Evolutionary conservation across 805 yeast species (phyloP).

Genomic region (Nakazawaea holstii): DNA sequence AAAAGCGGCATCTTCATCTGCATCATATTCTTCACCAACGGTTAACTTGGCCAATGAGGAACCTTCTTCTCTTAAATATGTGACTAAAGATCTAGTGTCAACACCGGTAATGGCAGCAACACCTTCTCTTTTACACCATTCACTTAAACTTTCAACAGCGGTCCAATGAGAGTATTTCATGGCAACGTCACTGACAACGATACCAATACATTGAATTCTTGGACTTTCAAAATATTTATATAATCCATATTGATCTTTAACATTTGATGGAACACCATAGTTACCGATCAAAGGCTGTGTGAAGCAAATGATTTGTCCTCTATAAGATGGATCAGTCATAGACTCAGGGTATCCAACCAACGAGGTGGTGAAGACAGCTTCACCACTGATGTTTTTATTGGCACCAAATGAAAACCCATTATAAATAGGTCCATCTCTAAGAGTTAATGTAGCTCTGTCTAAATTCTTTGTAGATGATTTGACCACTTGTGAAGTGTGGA

Average conservation of each 20-base stretch:
- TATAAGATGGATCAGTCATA: constrained; percentile 97
- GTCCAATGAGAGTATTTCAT: constrained; percentile 99
- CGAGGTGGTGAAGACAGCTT: constrained; percentile 96
- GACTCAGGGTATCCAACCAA: constrained; percentile 98
- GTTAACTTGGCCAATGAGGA: constrained; percentile 88
- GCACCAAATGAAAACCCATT: constrained; percentile 96
- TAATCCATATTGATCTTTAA: constrained; percentile 77
- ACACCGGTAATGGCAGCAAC: constrained; percentile 96
- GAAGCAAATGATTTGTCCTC: constrained; percentile 93
- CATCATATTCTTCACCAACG: constrained; percentile 87
- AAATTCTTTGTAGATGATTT: constrained; percentile 29
- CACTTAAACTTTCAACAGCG: constrained; percentile 90
- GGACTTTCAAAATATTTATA: constrained; percentile 91
- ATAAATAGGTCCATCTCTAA: constrained; percentile 90
- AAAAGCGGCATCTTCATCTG: constrained; percentile 86
- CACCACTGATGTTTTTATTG: constrained; percentile 87
- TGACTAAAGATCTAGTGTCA: constrained; percentile 92
- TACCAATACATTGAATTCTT: constrained; percentile 88
- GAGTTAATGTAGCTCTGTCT: constrained; percentile 84
- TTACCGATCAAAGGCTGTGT: constrained; percentile 98
- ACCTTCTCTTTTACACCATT: constrained; percentile 96
- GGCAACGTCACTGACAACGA: constrained; percentile 94
- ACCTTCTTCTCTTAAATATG: constrained; percentile 92
- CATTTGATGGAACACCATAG: constrained; percentile 94
- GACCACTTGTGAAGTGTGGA: constrained; percentile 20